Evolutionary conservation across 495 filamentous ascomycete genomes (phyloP).

Genomic region (Penicillium dipodomyicola): DNA sequence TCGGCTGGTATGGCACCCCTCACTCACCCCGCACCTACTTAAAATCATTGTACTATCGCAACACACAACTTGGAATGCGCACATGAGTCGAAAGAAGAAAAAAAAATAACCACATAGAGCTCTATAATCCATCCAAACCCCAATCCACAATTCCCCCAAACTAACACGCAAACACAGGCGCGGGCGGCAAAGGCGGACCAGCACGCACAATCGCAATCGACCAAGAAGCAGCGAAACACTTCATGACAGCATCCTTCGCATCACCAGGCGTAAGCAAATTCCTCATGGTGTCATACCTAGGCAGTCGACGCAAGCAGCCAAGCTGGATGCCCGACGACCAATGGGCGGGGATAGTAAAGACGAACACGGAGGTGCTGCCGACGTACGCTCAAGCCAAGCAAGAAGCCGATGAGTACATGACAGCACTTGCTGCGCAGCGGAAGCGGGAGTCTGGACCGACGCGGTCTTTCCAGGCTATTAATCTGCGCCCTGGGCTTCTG

Average conservation of each 20-base stretch:
- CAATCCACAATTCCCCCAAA: background rate
- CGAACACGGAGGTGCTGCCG: slow-evolving; percentile 55
- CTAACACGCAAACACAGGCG: slow-evolving; percentile 42
- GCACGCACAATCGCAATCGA: slow-evolving; percentile 61
- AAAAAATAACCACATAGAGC: background rate
- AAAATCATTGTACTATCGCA: background rate
- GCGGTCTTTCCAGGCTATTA: slow-evolving; percentile 59
- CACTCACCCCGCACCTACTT: slow-evolving; percentile 4
- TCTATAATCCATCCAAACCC: background rate
- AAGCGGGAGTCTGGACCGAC: slow-evolving; percentile 40
- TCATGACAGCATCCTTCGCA: slow-evolving; percentile 63
- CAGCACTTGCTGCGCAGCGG: slow-evolving; percentile 50
- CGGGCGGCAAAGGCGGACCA: slow-evolving; percentile 72
- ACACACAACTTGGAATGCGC: background rate
- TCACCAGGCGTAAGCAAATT: slow-evolving; percentile 64
- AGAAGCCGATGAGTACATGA: slow-evolving; percentile 70
- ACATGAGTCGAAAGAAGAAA: background rate
- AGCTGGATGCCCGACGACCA: slow-evolving; percentile 65
- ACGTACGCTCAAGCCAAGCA: slow-evolving; percentile 73
- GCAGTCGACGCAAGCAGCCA: slow-evolving; percentile 56
- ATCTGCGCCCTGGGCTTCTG: slow-evolving; percentile 65
- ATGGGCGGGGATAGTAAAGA: slow-evolving; percentile 50
- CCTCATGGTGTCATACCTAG: slow-evolving; percentile 68
- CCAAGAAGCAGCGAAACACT: slow-evolving; percentile 65
- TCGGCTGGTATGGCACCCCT: slow-evolving; percentile 58